These are phyloP conservation scores for Agroathelia rolfsii DNA, from an alignment of 1,284 basidiomycete species.

Conservation along the genomic window DNA sequence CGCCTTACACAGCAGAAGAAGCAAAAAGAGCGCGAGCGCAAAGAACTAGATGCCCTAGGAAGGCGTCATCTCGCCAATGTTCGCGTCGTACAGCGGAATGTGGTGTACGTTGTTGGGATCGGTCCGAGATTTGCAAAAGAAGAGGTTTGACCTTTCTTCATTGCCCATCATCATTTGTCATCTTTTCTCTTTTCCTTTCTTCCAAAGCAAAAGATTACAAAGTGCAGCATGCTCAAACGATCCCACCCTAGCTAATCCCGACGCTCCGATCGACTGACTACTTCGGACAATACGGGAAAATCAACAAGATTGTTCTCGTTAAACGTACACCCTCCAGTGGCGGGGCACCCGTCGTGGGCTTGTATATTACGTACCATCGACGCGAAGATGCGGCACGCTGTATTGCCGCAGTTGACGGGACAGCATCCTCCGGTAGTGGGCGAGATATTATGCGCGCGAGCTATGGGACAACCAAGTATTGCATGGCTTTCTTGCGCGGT, in stretches of 20 bases:
- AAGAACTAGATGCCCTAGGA: constrained; percentile 85
- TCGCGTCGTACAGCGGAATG: constrained; percentile 92
- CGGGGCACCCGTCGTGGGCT: constrained; percentile 73
- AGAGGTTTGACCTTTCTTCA: constrained; percentile 55
- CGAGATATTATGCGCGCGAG: constrained; percentile 84
- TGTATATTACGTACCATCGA: constrained; percentile 95
- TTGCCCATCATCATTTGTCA: constrained; percentile 11
- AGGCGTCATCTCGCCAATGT: constrained; percentile 89
- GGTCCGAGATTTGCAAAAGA: constrained; percentile 86
- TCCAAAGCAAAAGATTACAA: too few species aligned
- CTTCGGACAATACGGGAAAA: constrained; percentile 98
- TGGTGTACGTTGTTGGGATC: constrained; percentile 94
- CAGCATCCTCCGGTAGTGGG: constrained; percentile 72
- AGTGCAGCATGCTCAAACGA: too few species aligned
- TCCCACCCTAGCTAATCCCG: constrained; percentile 70
- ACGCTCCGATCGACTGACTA: constrained; percentile 93
- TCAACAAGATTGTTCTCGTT: constrained; percentile 89
- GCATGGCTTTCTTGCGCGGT: constrained; percentile 89
- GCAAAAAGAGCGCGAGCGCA: constrained; percentile 89
- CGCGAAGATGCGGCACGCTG: constrained; percentile 93
- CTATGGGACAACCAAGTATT: constrained; percentile 97
- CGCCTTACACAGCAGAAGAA: constrained; percentile 94
- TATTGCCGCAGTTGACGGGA: constrained; percentile 89
- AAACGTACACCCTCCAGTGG: constrained; percentile 77
- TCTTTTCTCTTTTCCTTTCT: constrained; percentile 10